Base-by-base conservation (phyloP, 192 early-diverging fungal genomes). In the Dispira simplex region DNA sequence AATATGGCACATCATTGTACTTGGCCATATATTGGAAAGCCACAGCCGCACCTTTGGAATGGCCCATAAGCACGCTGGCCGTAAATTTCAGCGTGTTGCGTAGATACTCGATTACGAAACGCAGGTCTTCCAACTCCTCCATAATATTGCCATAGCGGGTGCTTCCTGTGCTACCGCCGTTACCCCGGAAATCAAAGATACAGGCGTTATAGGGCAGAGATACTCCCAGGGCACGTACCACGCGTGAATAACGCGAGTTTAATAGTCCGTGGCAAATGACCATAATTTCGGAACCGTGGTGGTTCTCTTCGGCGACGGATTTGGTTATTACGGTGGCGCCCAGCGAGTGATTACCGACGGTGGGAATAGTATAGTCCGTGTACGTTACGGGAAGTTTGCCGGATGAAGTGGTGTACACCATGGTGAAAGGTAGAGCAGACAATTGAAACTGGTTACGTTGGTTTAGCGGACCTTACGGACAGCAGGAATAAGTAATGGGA, bases 151-250 rank as follows among this genome's bases (percentile, higher is more conserved):
- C 79, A 64, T 81, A 81, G 21, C 62, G 66, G 20, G 81, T 83
- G 18, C 44, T 58, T 4, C 81, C 81, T 3, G 71, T 74, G 65
- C 79, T 81, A 23, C 60, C 62, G 3, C 81, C 81, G 66, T 78
- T 81, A 21, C 81, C 81, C 25, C 68, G 79, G 56, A 81, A 83
- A 52, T 83, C 81, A 51, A 82, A 75, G 21, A 73, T 63, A 3
- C 79, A 48, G 5, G 72, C 68, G 3, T 68, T 62, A n/a, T 71
- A 67, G 11, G 67, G 59, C 32, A 72, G 67, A 10, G 62, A 45
- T 11, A 45, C 20, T 18, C 74, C 71, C 26, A 82, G 44, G 16
- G 48, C 25, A 0, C 14, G 55, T 28, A 75, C 64, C 44, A 73
- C 63, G 11, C 69, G 66, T 5, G 74, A 65, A 23, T 75, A 57